Evolutionary conservation across 2,329 filamentous ascomycete genomes (phyloP).

Genomic region (Aphanoascus verrucosus): DNA sequence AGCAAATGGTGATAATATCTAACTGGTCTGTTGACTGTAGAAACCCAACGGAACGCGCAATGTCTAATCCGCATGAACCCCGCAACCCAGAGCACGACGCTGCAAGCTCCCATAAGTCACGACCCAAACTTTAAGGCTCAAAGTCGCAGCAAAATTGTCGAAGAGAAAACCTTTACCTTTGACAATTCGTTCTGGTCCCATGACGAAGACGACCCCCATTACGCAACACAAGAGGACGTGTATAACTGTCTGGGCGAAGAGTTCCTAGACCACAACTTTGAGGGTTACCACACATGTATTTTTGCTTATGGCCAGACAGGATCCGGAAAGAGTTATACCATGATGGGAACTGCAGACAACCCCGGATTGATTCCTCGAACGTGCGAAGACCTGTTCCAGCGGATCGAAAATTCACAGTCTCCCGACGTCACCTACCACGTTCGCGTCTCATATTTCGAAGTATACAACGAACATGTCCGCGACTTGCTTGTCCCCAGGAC

Average conservation of each 20-base stretch:
- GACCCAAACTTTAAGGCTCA: conserved; percentile 39
- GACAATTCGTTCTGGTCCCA: conserved; percentile 99
- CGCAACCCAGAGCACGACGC: conserved; percentile 68
- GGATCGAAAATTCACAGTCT: conserved; percentile 74
- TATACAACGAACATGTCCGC: conserved; percentile 98
- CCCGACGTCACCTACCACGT: conserved; percentile 95
- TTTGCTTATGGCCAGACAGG: conserved; percentile 98
- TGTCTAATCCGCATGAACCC: conserved; percentile 92
- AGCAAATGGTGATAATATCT: neutral
- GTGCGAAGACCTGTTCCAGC: conserved; percentile 89
- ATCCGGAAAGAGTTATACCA: conserved; percentile 95
- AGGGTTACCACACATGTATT: conserved; percentile 98
- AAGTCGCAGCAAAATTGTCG: conserved; percentile 58
- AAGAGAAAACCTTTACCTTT: conserved; percentile 89
- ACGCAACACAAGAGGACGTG: conserved; percentile 83
- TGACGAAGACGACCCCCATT: conserved; percentile 65
- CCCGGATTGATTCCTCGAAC: conserved; percentile 89
- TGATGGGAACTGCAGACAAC: conserved; percentile 79
- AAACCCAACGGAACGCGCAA: conserved; percentile 66
- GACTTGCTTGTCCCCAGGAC: conserved; percentile 76
- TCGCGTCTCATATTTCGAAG: conserved; percentile 95
- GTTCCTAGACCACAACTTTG: conserved; percentile 97
- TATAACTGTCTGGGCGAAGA: conserved; percentile 92
- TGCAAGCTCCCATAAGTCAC: conserved; percentile 51
- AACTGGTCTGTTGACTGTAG: conserved; percentile 40